Base-by-base conservation (phyloP, 192 early-diverging fungal genomes). In the Mortierella antarctica region DNA sequence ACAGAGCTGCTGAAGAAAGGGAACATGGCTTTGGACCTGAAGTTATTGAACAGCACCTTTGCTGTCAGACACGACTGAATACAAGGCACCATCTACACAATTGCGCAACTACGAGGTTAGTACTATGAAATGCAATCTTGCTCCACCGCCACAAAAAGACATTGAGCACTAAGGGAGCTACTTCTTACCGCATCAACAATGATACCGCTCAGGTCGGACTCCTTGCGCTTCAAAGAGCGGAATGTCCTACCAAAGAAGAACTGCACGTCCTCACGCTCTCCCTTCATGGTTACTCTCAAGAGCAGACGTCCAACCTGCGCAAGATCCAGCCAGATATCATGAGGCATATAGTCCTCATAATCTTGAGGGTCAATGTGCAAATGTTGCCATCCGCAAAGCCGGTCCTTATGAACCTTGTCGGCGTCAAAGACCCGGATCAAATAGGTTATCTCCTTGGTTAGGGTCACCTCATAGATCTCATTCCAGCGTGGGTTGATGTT, bases 401-500 rank as follows among this genome's bases (percentile, higher is more conserved):
- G 82, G 66, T 90, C 83, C 9, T 84, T 79, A n/a, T 85, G 83
- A 39, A 86, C 57, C 59, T 83, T 74, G 65, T 92, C 91, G 48
- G 85, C 85, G 51, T 90, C 89, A 66, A 70, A 86, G 8, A 92
- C 84, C 15, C 73, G 62, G 55, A 85, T 62, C 15, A 65, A 23
- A 44, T 89, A 85, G 0, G 76, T 73, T 2, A 83, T 83, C 46
- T 86, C 70, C 49, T 89, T 82, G 7, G 71, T 83, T 23, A 94
- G 63, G 12, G 87, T 86, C 48, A 91, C 79, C 60, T 95, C 91
- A 76, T 93, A 93, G 31, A 88, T 84, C 77, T 95, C 88, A 64
- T 95, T 91, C 94, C 94, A 95, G 31, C 92, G 86, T n/a, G 92
- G 93, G 61, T 94, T 93, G 9, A 89, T 82, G 4, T 92, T 91